Conservation (phyloP, 2,329 filamentous ascomycete genomes). For the Acarospora socialis region DNA sequence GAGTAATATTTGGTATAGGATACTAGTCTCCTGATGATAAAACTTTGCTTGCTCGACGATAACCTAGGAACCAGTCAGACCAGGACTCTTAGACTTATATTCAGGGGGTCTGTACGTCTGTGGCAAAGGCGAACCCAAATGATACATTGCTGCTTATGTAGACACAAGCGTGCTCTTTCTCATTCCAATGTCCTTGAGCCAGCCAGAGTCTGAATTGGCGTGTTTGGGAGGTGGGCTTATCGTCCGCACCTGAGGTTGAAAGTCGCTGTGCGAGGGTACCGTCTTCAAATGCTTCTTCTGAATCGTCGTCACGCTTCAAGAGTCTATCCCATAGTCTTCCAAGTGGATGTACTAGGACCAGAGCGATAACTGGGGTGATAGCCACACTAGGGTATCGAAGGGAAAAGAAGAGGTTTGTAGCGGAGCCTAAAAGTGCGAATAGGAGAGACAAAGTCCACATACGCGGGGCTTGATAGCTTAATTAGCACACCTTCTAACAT, state of each 20-base stretch:
- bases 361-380: constrained; percentile 76
- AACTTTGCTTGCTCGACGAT: constrained; percentile 85
- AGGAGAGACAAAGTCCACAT: constrained; percentile 75
- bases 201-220: constrained; percentile 53
- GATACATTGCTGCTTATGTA: constrained; percentile 84
- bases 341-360: constrained; percentile 71
- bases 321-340: constrained; percentile 65
- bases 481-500: constrained; percentile 1
- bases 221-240: constrained; percentile 14
- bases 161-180: constrained; percentile 78
- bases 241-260: constrained; percentile 9
- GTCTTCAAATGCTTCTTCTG: constrained; percentile 41
- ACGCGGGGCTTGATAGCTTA: constrained; percentile 41
- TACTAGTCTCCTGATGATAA: constrained; percentile 65
- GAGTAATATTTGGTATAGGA: constrained; percentile 66
- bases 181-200: constrained; percentile 69
- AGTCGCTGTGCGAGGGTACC: constrained; percentile 40
- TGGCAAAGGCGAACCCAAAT: constrained; percentile 79
- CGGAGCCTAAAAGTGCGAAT: constrained; percentile 68
- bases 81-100: constrained; percentile 3
- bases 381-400: constrained; percentile 80
- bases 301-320: constrained; percentile 46
- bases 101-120: constrained; percentile 42
- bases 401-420: constrained; percentile 78
- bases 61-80: constrained; percentile 28